Conservation (phyloP, 1,139 yeast genomes). For the Suzukiozyma palmioleophila region DNA sequence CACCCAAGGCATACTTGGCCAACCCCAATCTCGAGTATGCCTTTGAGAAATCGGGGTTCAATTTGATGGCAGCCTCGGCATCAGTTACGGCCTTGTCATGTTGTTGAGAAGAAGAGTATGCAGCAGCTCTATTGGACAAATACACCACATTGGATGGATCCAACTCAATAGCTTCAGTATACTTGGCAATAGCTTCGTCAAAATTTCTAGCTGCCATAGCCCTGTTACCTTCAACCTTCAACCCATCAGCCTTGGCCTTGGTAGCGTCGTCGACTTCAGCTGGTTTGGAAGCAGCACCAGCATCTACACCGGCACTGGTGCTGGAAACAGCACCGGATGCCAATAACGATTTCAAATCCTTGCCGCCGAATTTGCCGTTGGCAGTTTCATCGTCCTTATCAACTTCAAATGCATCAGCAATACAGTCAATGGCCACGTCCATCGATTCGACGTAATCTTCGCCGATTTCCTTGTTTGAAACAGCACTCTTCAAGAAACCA, state of each 20-base stretch:
- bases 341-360: constrained; percentile 45
- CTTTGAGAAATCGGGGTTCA: constrained; percentile 79
- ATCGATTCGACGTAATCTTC: constrained; percentile 88
- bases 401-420: constrained; percentile 81
- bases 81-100: constrained; percentile 79
- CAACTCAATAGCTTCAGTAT: constrained; percentile 75
- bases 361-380: constrained; percentile 41
- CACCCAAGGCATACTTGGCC: constrained; percentile 87
- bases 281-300: constrained; percentile 16
- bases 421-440: constrained; percentile 91
- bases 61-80: constrained; percentile 73
- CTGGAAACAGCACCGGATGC: constrained; percentile 18
- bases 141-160: constrained; percentile 76
- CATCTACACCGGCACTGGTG: not conserved
- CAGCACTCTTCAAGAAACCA: constrained; percentile 60
- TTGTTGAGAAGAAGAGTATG: constrained; percentile 73
- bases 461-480: constrained; percentile 58
- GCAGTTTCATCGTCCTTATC: constrained; percentile 41
- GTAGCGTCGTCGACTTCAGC: constrained; percentile 50
- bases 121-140: constrained; percentile 95
- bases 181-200: constrained; percentile 64
- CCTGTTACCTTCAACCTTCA: constrained; percentile 85
- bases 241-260: constrained; percentile 72
- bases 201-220: constrained; percentile 82
- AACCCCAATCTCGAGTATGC: constrained; percentile 95